Percentiles rank a stretch among this genome's conserved stretches.
phyloP scores from a whole-genome alignment of 805 yeast genomes.

The Kluyveromyces wickerhamii region DNA sequence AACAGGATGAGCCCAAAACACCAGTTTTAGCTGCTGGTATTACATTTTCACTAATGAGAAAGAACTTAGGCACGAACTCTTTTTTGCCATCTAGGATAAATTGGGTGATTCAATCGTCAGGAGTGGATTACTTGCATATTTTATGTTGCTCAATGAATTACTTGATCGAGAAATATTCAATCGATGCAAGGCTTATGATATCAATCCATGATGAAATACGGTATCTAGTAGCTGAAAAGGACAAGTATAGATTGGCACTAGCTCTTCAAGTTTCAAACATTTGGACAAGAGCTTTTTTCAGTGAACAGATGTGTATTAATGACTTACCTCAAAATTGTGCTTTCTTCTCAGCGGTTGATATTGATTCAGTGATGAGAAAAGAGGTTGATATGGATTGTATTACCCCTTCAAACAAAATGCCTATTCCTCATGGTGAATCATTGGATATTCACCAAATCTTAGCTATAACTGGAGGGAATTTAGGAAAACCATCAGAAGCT shows the following conservation, averaged over 20 bases:
- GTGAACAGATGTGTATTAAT: slow-evolving; percentile 81
- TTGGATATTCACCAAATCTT: slow-evolving; percentile 51
- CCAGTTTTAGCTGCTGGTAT: slow-evolving; percentile 93
- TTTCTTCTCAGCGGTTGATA: slow-evolving; percentile 87
- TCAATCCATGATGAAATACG: slow-evolving; percentile 96
- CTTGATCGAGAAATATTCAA: slow-evolving; percentile 49
- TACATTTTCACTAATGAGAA: slow-evolving; percentile 67
- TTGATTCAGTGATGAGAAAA: slow-evolving; percentile 80
- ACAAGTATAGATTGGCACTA: slow-evolving; percentile 69
- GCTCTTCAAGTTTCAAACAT: slow-evolving; percentile 81
- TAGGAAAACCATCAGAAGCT: slow-evolving; percentile 14
- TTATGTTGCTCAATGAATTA: slow-evolving; percentile 83
- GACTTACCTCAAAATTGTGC: slow-evolving; percentile 95
- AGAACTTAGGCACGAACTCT: slow-evolving; percentile 53
- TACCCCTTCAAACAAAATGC: slow-evolving; percentile 72
- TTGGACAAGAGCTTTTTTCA: slow-evolving; percentile 95
- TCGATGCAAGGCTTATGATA: slow-evolving; percentile 70
- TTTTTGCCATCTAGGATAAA: slow-evolving; percentile 87
- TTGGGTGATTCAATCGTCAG: slow-evolving; percentile 98
- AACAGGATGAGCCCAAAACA: slow-evolving; percentile 70
- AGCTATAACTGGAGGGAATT: slow-evolving; percentile 27
- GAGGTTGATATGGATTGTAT: slow-evolving; percentile 89
- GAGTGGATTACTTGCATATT: slow-evolving; percentile 90
- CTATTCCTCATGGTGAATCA: slow-evolving; percentile 76
- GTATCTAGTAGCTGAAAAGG: slow-evolving; percentile 64